These are phyloP conservation scores for Kluyveromyces marxianus DNA, from an alignment of 1,139 yeast genomes.

Conservation along the genomic window DNA sequence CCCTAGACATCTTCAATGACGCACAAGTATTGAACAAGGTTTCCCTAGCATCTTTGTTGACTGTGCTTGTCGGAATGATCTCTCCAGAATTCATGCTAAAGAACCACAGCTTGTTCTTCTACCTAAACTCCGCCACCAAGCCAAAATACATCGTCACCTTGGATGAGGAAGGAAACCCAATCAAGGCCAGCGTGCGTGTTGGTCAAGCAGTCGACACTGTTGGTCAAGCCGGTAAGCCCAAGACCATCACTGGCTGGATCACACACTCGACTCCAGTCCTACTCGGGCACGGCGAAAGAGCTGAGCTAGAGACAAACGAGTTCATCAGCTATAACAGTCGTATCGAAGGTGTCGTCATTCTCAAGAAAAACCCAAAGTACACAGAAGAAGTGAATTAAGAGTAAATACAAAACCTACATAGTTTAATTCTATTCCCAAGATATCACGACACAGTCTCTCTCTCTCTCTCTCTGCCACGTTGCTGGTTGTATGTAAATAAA, in stretches of 20 bases:
- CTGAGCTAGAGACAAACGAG: constrained; percentile 87
- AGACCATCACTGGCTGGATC: constrained; percentile 98
- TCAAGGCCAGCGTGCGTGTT: constrained; percentile 93
- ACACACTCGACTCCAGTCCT: constrained; percentile 97
- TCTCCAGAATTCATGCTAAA: constrained; percentile 67
- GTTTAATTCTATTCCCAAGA: too few species aligned
- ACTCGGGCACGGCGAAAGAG: constrained; percentile 89
- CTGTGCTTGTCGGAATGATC: constrained; percentile 75
- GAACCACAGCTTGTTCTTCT: constrained; percentile 76
- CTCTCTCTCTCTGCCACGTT: too few species aligned
- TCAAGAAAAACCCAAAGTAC: constrained; percentile 83
- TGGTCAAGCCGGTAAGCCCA: constrained; percentile 98
- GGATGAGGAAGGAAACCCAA: constrained; percentile 79
- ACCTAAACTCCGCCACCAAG: constrained; percentile 80
- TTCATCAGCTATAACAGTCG: constrained; percentile 76
- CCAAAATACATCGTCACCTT: constrained; percentile 92
- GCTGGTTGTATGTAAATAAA: too few species aligned
- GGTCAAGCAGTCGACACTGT: constrained; percentile 99
- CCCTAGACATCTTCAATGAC: constrained; percentile 85
- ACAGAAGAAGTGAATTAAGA: constrained; percentile 43
- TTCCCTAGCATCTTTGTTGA: constrained; percentile 81
- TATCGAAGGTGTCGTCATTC: constrained; percentile 87
- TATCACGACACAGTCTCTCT: too few species aligned
- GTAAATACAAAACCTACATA: background rate
- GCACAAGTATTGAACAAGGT: constrained; percentile 83